Conservation (phyloP, 2,329 filamentous ascomycete species). For the Exophiala phaeomuriformis region DNA sequence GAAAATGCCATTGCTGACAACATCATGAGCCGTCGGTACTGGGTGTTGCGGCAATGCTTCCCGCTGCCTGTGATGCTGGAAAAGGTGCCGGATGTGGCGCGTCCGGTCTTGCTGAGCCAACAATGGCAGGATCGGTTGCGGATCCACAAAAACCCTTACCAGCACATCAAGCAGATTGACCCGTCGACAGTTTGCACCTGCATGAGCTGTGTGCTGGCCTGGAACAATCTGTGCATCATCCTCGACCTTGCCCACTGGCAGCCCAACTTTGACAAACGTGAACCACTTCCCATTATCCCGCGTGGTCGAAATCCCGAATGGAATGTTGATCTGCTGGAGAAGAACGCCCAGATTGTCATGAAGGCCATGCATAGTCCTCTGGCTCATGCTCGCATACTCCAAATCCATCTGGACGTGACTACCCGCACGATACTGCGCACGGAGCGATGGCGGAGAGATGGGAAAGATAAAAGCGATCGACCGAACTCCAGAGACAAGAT, state of each 20-base stretch:
- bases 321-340: constrained; percentile 22
- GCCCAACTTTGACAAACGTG: constrained; percentile 21
- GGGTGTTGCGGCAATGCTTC: constrained; percentile 24
- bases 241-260: constrained; percentile 27
- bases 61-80: constrained; percentile 20
- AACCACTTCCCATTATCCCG: constrained; percentile 25
- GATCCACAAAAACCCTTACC: constrained; percentile 25
- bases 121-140: constrained; percentile 21
- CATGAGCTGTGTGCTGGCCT: constrained; percentile 26
- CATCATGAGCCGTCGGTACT: constrained; percentile 21
- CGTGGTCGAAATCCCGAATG: constrained; percentile 23
- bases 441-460: constrained; percentile 20
- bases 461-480: constrained; percentile 2
- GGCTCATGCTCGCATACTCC: constrained; percentile 21
- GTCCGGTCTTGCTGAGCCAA: constrained; percentile 17
- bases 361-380: constrained; percentile 22
- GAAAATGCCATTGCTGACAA: constrained; percentile 17
- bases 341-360: constrained; percentile 21
- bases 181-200: constrained; percentile 22
- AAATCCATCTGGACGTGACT: constrained; percentile 22
- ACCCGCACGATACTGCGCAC: constrained; percentile 23
- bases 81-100: constrained; percentile 15
- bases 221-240: constrained; percentile 26
- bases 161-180: constrained; percentile 25
- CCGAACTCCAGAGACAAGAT: not conserved